A percentile compares a stretch with the other conserved stretches of the same genome.
phyloP scores from a whole-genome alignment of 2,329 filamentous ascomycete species.

The Huntiella savannae region DNA sequence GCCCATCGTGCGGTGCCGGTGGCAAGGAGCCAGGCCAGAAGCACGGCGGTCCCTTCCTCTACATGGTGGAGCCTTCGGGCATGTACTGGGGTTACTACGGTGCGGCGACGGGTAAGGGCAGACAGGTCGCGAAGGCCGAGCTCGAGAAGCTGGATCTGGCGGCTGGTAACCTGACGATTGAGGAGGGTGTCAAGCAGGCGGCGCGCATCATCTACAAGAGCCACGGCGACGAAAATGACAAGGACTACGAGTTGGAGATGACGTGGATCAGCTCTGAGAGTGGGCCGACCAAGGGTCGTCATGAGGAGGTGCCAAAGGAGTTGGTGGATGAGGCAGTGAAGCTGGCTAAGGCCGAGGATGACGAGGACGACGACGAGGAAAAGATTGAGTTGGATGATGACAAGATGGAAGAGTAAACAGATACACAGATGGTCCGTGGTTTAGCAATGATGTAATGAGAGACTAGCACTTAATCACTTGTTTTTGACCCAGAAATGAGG shows the following conservation, averaged over 20 bases:
- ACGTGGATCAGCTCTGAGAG: slow-evolving; percentile 80
- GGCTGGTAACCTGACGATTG: slow-evolving; percentile 55
- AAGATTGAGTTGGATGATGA: slow-evolving; percentile 53
- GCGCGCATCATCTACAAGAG: slow-evolving; percentile 93
- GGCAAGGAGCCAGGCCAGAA: slow-evolving; percentile 58
- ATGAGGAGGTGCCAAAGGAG: slow-evolving; percentile 84
- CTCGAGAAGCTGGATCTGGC: slow-evolving; percentile 90
- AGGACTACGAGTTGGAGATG: slow-evolving; percentile 99
- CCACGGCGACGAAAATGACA: slow-evolving; percentile 98
- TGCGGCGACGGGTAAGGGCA: slow-evolving; percentile 88
- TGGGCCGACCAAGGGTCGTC: slow-evolving; percentile 79
- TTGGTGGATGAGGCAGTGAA: slow-evolving; percentile 81
- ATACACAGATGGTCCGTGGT: too few species aligned
- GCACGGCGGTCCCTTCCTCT: slow-evolving; percentile 79
- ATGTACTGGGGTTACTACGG: slow-evolving; percentile 99
- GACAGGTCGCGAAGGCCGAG: slow-evolving; percentile 93
- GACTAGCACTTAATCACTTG: too few species aligned
- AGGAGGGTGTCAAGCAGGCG: slow-evolving; percentile 87
- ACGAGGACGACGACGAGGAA: slow-evolving; percentile 20
- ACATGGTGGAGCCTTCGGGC: slow-evolving; percentile 98
- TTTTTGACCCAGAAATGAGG: too few species aligned
- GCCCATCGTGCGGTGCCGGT: slow-evolving; percentile 60
- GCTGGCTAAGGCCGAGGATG: slow-evolving; percentile 75
- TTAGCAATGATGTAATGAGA: too few species aligned
- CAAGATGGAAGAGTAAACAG: slow-evolving; percentile 69